phyloP scores from a whole-genome alignment of 176 grass and related monocot genomes.

The Hsuehochloa calcarea region DNA sequence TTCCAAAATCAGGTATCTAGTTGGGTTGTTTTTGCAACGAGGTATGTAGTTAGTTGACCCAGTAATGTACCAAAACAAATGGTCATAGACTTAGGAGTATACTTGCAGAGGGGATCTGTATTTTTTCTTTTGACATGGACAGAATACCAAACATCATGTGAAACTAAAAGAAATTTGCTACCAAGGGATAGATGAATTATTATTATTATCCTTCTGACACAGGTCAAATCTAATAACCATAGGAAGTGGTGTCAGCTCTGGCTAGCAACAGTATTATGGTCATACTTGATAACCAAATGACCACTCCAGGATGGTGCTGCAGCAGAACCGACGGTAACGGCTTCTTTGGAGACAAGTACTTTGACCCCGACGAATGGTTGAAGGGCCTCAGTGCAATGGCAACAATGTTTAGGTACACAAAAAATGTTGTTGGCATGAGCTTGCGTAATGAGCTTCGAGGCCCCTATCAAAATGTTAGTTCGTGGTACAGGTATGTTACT shows the following conservation, averaged over 20 bases:
- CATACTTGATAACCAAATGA: conserved; percentile 99
- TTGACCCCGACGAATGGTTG: conserved; percentile 86
- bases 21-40: neutral
- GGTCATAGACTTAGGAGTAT: neutral
- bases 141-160: neutral
- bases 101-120: neutral
- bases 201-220: conserved; percentile 15
- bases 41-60: neutral
- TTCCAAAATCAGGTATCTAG: neutral
- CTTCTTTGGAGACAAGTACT: conserved; percentile 91
- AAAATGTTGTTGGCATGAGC: conserved; percentile 90
- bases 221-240: neutral
- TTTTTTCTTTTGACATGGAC: conserved; percentile 9
- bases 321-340: conserved; percentile 67
- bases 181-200: neutral
- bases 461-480: conserved; percentile 63
- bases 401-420: conserved; percentile 60
- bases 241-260: conserved; percentile 79
- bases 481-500: conserved; percentile 86
- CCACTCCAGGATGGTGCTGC: conserved; percentile 84
- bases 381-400: conserved; percentile 66
- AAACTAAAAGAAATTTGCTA: neutral
- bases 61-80: conserved; percentile 13
- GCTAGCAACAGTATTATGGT: conserved; percentile 76
- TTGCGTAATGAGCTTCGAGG: conserved; percentile 89